A percentile compares a stretch with the other conserved stretches of the same genome.
phyloP scores from a whole-genome alignment of 805 yeast genomes.

The Lipomyces kockii region DNA sequence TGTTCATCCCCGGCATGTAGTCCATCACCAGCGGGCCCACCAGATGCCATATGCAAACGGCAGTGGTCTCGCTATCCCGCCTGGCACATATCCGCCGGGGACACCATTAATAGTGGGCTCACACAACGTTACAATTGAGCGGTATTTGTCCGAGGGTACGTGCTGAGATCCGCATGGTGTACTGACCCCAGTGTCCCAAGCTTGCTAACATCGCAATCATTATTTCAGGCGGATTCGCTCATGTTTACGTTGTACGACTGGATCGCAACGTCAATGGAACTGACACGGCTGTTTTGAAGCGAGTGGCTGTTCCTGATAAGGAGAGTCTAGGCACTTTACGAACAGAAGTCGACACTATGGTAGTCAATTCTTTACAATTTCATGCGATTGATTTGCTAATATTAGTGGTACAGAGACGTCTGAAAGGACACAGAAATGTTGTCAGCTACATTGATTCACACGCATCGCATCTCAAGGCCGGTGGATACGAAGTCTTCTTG shows the following conservation, averaged over 20 bases:
- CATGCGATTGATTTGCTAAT: background rate
- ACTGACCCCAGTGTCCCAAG: background rate
- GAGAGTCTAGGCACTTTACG: conserved; percentile 77
- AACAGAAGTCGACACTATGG: conserved; percentile 97
- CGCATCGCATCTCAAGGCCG: conserved; percentile 68
- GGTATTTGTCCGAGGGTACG: conserved; percentile 76
- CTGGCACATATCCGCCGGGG: conserved; percentile 66
- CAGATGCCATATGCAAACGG: background rate
- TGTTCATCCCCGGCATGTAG: background rate
- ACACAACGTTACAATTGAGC: conserved; percentile 68
- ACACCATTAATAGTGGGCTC: conserved; percentile 82
- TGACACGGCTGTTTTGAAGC: conserved; percentile 76
- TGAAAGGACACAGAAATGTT: conserved; percentile 75
- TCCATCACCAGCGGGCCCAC: conserved; percentile 8
- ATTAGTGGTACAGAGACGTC: conserved; percentile 54
- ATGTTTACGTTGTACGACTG: conserved; percentile 80
- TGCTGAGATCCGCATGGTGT: background rate
- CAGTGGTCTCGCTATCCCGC: conserved; percentile 21
- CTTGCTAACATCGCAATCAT: background rate
- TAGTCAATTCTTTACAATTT: conserved; percentile 1
- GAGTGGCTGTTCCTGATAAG: conserved; percentile 95
- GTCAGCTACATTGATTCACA: conserved; percentile 95
- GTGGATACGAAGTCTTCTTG: conserved; percentile 81
- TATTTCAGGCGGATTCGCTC: conserved; percentile 80
- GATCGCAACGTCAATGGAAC: conserved; percentile 62